These are phyloP conservation scores for Solanum appendiculatum DNA, from an alignment of 257 asterid genomes.

Conservation along the genomic window DNA sequence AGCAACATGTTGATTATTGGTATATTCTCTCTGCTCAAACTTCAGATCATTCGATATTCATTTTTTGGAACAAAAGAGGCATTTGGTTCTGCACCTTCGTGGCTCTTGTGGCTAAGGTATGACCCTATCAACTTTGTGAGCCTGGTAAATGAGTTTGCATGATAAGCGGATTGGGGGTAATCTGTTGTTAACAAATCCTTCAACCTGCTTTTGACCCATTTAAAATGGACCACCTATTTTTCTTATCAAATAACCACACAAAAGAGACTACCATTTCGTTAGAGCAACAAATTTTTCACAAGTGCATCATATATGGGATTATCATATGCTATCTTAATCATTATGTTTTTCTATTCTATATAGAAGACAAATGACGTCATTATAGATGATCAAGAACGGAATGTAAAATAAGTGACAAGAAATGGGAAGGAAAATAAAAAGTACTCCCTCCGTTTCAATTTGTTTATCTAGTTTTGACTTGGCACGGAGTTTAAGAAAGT, in stretches of 20 bases:
- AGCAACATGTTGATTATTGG: neutral
- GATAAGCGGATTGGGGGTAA: neutral
- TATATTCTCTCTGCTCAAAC: neutral
- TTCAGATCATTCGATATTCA: conserved; percentile 57
- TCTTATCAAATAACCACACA: neutral
- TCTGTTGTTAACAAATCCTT: neutral
- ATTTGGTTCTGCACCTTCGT: conserved; percentile 66
- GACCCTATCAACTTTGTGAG: neutral
- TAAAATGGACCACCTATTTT: neutral
- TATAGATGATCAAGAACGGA: neutral
- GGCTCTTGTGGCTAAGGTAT: conserved; percentile 81
- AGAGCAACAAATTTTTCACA: neutral
- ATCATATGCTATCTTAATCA: neutral
- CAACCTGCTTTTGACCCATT: neutral
- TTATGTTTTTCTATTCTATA: neutral
- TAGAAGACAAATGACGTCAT: neutral
- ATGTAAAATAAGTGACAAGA: neutral
- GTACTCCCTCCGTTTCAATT: neutral
- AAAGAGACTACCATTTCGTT: neutral
- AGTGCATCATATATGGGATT: neutral
- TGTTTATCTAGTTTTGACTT: neutral
- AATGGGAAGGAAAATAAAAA: neutral
- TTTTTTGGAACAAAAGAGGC: conserved; percentile 85
- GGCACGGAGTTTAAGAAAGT: too few species aligned
- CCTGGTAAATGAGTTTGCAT: neutral